These are phyloP conservation scores for Glutinoglossum americanum DNA, from an alignment of 495 filamentous ascomycete genomes.

Conservation along the genomic window DNA sequence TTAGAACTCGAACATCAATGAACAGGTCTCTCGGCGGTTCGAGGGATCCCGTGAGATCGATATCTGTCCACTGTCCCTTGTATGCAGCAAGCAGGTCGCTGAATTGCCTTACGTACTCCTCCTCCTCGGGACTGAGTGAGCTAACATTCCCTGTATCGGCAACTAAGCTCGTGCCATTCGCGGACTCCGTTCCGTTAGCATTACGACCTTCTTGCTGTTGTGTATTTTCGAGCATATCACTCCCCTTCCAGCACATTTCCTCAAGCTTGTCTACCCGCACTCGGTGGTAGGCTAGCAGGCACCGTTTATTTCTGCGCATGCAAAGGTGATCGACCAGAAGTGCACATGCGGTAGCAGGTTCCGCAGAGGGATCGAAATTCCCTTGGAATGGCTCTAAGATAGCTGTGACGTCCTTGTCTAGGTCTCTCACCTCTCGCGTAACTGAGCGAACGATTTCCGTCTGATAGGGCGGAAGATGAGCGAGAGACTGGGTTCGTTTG, in stretches of 20 bases:
- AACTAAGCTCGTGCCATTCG: slow-evolving; percentile 11
- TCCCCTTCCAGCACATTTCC: slow-evolving; percentile 78
- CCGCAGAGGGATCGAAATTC: slow-evolving; percentile 63
- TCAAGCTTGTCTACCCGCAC: slow-evolving; percentile 80
- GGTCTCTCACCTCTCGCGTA: slow-evolving; percentile 78
- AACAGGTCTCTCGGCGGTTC: slow-evolving; percentile 91
- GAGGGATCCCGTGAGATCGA: slow-evolving; percentile 86
- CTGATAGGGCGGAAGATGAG: slow-evolving; percentile 80
- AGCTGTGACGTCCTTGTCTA: slow-evolving; percentile 69
- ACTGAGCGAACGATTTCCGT: slow-evolving; percentile 76
- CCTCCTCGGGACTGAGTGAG: slow-evolving; percentile 88
- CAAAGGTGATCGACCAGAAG: slow-evolving; percentile 84
- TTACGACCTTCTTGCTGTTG: slow-evolving; percentile 20
- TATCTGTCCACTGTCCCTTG: slow-evolving; percentile 97
- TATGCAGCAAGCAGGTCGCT: slow-evolving; percentile 83
- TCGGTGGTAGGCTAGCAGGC: slow-evolving; percentile 83
- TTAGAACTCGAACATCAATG: slow-evolving; percentile 89
- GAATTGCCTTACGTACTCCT: slow-evolving; percentile 85
- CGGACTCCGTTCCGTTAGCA: slow-evolving; percentile 11
- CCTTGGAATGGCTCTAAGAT: slow-evolving; percentile 62
- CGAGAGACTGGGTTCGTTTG: slow-evolving; percentile 78
- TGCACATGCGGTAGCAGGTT: slow-evolving; percentile 68
- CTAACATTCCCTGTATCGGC: slow-evolving; percentile 32
- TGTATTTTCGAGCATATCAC: slow-evolving; percentile 44
- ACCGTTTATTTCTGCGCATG: slow-evolving; percentile 92